Base-by-base conservation (phyloP, 1,139 yeast species). In the Meyerozyma carpophila region DNA sequence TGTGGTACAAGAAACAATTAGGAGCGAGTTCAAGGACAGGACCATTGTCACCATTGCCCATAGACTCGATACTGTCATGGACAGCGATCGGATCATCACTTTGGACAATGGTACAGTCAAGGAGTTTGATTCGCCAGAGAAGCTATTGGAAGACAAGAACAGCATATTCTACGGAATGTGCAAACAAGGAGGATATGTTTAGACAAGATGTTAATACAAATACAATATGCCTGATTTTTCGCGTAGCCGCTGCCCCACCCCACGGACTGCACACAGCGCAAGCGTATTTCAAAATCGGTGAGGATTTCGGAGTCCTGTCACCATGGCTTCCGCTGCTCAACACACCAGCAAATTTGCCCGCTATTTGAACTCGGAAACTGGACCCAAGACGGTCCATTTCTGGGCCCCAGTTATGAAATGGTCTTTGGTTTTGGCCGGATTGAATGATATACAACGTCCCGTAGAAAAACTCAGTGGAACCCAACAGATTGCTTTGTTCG, bases 331-430 rank as follows among this genome's bases (percentile, higher is more conserved):
- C 37, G 56, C 74, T 45, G 70, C 73, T 47, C 70, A 63, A 53
- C 71, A 68, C 52, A 68, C 84, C 25, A 69, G 82, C 45, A 84
- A 83, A 48, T 86, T 91, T 63, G 68, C 78, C 48, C 76, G 87
- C 57, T 89, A 83, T 60, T 62, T 88, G 62, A 79, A 83, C 58
- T 83, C 96, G 21, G 95, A 87, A 62, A 88, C 98, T 14, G 98
- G 98, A 31, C 98, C 98, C 31, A 82, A 70, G 61, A 93, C 98
- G 24, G 91, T 93, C 47, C 98, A 93, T 62, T 93, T 93, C 68
- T 93, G 98, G 98, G 91, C 78, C 1, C 78, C 78, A 16, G 71
- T 71, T 3, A 59, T 70, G 52, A 73, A 86, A 71, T 93, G 98
- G 98, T 75, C 88, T 13, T 74, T 93, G 50, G 98, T 91, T 28